A percentile compares a stretch with the other conserved stretches of the same genome.
phyloP scores from a whole-genome alignment of 441 rosid genomes.

The Populus hybrid region DNA sequence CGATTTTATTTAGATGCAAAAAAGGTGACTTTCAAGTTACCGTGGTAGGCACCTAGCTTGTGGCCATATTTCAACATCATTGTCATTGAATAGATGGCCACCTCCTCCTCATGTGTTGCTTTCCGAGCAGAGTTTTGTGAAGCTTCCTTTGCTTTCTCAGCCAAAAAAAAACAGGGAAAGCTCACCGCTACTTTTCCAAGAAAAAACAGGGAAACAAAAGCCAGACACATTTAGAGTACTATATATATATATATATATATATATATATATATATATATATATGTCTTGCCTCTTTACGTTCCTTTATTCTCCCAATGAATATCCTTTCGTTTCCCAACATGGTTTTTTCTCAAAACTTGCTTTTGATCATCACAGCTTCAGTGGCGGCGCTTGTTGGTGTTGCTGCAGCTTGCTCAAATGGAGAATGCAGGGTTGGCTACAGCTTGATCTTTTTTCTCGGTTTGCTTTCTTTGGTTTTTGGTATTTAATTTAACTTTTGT shows the following conservation, averaged over 20 bases:
- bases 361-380: conserved; percentile 6
- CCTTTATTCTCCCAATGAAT: not conserved
- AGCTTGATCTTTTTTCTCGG: not conserved
- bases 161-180: conserved; percentile 1
- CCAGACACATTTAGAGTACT: not conserved
- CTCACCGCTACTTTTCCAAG: not conserved
- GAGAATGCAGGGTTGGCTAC: not conserved
- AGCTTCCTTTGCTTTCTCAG: conserved; percentile 27
- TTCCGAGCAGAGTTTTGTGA: not conserved
- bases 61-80: not conserved
- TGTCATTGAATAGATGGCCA: conserved; percentile 24
- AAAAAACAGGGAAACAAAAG: not conserved
- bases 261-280: too few relatives aligned
- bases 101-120: not conserved
- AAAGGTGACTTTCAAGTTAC: not conserved
- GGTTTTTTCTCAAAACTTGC: conserved; percentile 26
- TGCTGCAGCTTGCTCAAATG: not conserved
- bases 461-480: not conserved
- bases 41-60: not conserved
- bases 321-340: conserved; percentile 8
- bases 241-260: not conserved
- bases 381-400: not conserved
- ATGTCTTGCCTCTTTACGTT: not conserved
- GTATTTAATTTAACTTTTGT: not conserved
- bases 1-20: not conserved